Evolutionary conservation across 2,329 filamentous ascomycete genomes (phyloP).

Genomic region (Aureobasidium sp.): DNA sequence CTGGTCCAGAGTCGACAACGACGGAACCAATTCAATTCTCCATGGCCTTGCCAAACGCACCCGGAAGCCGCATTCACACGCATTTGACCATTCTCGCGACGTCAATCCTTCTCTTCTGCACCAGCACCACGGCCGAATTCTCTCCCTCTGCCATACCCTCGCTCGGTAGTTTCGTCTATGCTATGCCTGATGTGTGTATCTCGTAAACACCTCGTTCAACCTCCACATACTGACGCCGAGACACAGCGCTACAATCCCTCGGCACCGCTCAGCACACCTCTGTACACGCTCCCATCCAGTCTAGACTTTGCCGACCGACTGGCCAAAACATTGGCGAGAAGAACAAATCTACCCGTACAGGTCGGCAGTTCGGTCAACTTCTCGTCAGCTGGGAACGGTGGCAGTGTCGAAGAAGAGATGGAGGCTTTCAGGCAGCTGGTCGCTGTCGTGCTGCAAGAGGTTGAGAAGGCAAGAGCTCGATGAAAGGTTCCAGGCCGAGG

Average conservation of each 20-base stretch:
- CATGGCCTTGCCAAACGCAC: slow-evolving; percentile 50
- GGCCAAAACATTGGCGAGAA: slow-evolving; percentile 74
- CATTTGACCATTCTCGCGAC: slow-evolving; percentile 50
- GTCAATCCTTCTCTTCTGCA: slow-evolving; percentile 51
- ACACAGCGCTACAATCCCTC: slow-evolving; percentile 37
- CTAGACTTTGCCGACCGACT: slow-evolving; percentile 82
- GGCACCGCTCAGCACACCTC: slow-evolving; percentile 67
- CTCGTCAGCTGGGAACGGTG: slow-evolving; percentile 63
- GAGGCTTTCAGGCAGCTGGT: slow-evolving; percentile 73
- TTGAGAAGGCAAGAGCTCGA: slow-evolving; percentile 8
- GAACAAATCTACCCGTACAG: slow-evolving; percentile 69
- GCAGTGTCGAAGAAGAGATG: slow-evolving; percentile 89
- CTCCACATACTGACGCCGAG: slow-evolving; percentile 6
- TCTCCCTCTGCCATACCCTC: slow-evolving; percentile 35
- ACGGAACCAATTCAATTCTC: slow-evolving; percentile 46
- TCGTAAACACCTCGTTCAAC: neutral
- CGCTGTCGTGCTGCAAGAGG: slow-evolving; percentile 55
- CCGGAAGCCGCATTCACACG: slow-evolving; percentile 52
- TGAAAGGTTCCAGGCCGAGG: neutral
- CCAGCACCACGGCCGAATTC: slow-evolving; percentile 41
- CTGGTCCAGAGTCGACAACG: neutral
- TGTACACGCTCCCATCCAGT: slow-evolving; percentile 69
- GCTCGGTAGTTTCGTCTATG: slow-evolving; percentile 89
- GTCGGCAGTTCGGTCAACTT: slow-evolving; percentile 84
- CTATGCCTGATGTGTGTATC: slow-evolving; percentile 73